Conservation (phyloP, 768 basidiomycete genomes). For the Agrocybe chaxingu region DNA sequence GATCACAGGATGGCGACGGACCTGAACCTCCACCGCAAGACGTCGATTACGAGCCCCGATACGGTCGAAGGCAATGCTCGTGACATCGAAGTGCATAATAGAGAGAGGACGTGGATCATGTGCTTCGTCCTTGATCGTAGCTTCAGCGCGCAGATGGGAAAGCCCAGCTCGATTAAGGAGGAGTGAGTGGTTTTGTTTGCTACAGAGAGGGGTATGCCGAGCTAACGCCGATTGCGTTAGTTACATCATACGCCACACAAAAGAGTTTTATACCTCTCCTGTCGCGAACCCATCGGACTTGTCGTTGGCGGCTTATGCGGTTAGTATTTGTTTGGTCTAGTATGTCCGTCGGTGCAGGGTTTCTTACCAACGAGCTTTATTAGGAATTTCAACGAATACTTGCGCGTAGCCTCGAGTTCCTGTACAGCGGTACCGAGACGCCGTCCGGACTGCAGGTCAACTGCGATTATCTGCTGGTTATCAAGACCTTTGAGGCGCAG, state of each 20-base stretch:
- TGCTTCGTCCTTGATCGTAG: conserved; percentile 88
- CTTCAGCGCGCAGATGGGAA: conserved; percentile 94
- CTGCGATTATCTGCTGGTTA: conserved; percentile 81
- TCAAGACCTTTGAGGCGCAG: conserved; percentile 83
- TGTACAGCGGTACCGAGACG: conserved; percentile 80
- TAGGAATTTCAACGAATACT: conserved; percentile 88
- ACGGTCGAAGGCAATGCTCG: conserved; percentile 78
- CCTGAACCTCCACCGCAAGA: conserved; percentile 91
- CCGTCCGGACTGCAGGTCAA: conserved; percentile 81
- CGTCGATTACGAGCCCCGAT: conserved; percentile 54
- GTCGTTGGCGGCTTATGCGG: conserved; percentile 74
- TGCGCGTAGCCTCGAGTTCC: conserved; percentile 82
- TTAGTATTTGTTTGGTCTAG: conserved; percentile 32
- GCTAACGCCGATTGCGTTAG: conserved; percentile 32
- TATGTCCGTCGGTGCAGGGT: not conserved
- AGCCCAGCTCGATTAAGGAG: conserved; percentile 89
- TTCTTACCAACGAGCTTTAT: conserved; percentile 11
- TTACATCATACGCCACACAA: conserved; percentile 82
- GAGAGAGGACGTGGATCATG: conserved; percentile 92
- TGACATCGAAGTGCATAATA: conserved; percentile 85
- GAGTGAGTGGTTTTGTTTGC: conserved; percentile 57
- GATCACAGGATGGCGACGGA: conserved; percentile 85
- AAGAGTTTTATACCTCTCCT: conserved; percentile 70
- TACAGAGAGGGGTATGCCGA: conserved; percentile 1
- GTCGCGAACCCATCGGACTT: conserved; percentile 62